These are phyloP conservation scores for Ceratocystis destructans DNA, from an alignment of 2,329 filamentous ascomycete genomes.

Conservation along the genomic window DNA sequence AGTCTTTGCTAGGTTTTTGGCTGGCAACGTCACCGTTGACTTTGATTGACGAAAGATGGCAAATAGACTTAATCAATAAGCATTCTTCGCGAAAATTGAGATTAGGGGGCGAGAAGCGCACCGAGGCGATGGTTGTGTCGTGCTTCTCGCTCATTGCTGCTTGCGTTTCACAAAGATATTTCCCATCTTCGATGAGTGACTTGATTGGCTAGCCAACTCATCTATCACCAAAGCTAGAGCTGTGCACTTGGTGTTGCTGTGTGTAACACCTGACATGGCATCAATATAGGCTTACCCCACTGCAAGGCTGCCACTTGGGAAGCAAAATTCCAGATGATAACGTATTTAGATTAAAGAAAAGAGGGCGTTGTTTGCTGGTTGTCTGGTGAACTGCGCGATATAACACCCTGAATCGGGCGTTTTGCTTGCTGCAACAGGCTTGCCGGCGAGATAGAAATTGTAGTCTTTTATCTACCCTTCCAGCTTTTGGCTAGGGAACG, in stretches of 20 bases:
- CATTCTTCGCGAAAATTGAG: too few relatives aligned
- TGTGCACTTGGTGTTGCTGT: background rate
- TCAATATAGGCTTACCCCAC: background rate
- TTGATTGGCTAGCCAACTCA: background rate
- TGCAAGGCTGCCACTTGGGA: background rate
- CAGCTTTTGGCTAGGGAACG: too few relatives aligned
- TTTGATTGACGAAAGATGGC: too few relatives aligned
- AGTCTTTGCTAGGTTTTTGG: too few relatives aligned
- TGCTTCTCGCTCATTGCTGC: background rate
- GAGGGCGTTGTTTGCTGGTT: background rate
- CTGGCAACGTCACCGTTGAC: too few relatives aligned
- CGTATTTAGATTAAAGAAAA: background rate
- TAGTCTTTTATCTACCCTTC: background rate
- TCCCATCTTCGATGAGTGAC: background rate
- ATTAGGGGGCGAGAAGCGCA: too few relatives aligned
- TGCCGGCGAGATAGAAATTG: background rate
- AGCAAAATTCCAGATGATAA: background rate
- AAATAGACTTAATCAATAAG: too few relatives aligned
- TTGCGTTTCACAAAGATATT: background rate
- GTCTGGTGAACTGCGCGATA: background rate
- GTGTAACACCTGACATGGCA: background rate
- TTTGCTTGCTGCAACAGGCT: background rate
- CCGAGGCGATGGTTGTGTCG: background rate
- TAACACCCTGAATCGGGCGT: background rate
- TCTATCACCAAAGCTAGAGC: background rate